A percentile compares a stretch with the other conserved stretches of the same genome.
phyloP scores from a whole-genome alignment of 2,329 filamentous ascomycete species.

The Penicillium olsonii region DNA sequence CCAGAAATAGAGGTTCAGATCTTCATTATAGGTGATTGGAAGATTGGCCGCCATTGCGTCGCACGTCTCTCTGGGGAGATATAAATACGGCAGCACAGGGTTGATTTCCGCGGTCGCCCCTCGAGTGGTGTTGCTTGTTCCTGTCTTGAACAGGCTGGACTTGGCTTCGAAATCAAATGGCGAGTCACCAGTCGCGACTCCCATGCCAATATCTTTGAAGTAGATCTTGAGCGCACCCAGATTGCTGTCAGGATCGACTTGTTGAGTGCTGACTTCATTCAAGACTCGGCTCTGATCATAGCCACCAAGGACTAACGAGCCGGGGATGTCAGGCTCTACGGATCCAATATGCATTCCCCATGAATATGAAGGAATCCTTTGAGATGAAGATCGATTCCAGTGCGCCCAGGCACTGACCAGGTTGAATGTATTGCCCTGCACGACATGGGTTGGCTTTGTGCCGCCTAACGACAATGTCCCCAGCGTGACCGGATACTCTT shows the following conservation, averaged over 20 bases:
- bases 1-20: conserved; percentile 47
- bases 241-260: conserved; percentile 15
- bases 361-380: conserved; percentile 40
- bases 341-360: conserved; percentile 49
- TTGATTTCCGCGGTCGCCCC: conserved; percentile 30
- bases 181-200: conserved; percentile 43
- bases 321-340: conserved; percentile 30
- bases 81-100: conserved; percentile 42
- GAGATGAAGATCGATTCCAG: conserved; percentile 11
- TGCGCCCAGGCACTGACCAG: conserved; percentile 16
- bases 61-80: conserved; percentile 45
- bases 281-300: conserved; percentile 46
- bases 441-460: conserved; percentile 4
- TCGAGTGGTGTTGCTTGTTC: conserved; percentile 29
- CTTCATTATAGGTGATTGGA: conserved; percentile 39
- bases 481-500: conserved; percentile 18
- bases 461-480: conserved; percentile 22
- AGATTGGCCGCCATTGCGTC: conserved; percentile 41
- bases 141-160: conserved; percentile 30
- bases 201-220: conserved; percentile 46
- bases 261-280: conserved; percentile 25
- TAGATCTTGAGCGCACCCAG: conserved; percentile 16
- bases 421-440: conserved; percentile 10
- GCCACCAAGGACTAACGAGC: conserved; percentile 44
- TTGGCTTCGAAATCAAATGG: conserved; percentile 38